phyloP scores from a whole-genome alignment of 164 flowering plant genomes.

The Stephania cephalantha region DNA sequence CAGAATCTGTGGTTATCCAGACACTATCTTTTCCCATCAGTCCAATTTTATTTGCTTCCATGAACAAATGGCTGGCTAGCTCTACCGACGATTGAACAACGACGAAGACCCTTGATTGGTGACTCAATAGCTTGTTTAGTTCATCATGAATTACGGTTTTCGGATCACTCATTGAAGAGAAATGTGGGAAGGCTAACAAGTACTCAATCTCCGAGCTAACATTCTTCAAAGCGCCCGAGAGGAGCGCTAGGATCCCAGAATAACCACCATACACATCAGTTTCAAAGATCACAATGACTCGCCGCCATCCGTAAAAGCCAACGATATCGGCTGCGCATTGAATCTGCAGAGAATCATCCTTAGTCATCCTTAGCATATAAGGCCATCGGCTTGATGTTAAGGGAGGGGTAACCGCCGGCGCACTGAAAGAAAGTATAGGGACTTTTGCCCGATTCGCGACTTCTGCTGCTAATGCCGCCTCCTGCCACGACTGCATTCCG shows the following conservation, averaged over 20 bases:
- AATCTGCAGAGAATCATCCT: constrained; percentile 20
- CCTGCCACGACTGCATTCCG: constrained; percentile 39
- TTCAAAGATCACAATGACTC: constrained; percentile 34
- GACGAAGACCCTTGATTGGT: constrained; percentile 22
- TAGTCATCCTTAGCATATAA: constrained; percentile 30
- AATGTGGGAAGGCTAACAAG: constrained; percentile 14
- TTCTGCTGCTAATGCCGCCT: constrained; percentile 38
- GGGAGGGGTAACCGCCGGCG: constrained; percentile 24
- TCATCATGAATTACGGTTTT: constrained; percentile 7
- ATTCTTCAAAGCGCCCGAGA: constrained; percentile 17
- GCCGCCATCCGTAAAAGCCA: constrained; percentile 20
- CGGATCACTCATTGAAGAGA: constrained; percentile 15
- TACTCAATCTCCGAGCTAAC: constrained; percentile 21
- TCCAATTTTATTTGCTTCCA: constrained; percentile 26
- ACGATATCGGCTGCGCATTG: constrained; percentile 33
- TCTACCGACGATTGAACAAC: constrained; percentile 14
- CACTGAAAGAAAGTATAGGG: constrained; percentile 38
- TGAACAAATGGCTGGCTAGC: constrained; percentile 14
- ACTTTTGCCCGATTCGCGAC: constrained; percentile 32
- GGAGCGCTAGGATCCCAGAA: constrained; percentile 11
- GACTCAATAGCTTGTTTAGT: constrained; percentile 10
- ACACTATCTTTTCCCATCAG: constrained; percentile 18
- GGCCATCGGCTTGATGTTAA: constrained; percentile 31
- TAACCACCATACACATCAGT: constrained; percentile 22
- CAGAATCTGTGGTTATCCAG: constrained; percentile 14